Evolutionary conservation across 73 alveolate genomes (phyloP).

Genomic region (Tetrahymena elliotti): DNA sequence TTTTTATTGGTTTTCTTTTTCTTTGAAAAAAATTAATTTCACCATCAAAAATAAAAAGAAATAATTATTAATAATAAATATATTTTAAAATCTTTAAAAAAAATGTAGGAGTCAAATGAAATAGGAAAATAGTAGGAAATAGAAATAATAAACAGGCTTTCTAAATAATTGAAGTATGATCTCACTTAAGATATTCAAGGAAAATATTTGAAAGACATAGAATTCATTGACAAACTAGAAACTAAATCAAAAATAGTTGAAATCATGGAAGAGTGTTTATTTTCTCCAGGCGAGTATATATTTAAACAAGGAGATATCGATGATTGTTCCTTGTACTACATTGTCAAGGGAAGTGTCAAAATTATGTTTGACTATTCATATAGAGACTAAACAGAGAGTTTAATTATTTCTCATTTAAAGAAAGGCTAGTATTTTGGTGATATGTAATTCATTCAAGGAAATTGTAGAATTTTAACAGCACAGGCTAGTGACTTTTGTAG

Average conservation of each 20-base stretch:
- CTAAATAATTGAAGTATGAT: background rate
- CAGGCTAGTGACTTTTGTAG: background rate
- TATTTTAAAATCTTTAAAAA: background rate
- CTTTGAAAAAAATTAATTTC: background rate
- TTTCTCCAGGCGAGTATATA: background rate
- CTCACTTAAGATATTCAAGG: background rate
- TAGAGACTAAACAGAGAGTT: background rate
- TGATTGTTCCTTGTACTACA: background rate
- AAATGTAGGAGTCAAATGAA: background rate
- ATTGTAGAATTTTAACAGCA: background rate
- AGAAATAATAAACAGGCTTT: background rate
- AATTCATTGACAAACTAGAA: background rate
- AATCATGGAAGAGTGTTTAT: background rate
- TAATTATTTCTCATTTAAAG: background rate
- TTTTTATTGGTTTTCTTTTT: too few species aligned
- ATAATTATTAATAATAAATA: background rate
- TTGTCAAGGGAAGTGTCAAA: background rate
- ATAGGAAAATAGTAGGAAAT: background rate
- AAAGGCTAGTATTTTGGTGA: background rate
- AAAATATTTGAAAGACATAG: background rate
- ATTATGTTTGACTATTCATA: background rate
- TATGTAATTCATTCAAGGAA: background rate
- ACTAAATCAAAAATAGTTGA: background rate
- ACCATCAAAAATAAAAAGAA: background rate
- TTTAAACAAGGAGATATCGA: background rate